Evolutionary conservation across 352 stramenopile genomes (phyloP).

Genomic region (Phytophthora fragariaefolia): DNA sequence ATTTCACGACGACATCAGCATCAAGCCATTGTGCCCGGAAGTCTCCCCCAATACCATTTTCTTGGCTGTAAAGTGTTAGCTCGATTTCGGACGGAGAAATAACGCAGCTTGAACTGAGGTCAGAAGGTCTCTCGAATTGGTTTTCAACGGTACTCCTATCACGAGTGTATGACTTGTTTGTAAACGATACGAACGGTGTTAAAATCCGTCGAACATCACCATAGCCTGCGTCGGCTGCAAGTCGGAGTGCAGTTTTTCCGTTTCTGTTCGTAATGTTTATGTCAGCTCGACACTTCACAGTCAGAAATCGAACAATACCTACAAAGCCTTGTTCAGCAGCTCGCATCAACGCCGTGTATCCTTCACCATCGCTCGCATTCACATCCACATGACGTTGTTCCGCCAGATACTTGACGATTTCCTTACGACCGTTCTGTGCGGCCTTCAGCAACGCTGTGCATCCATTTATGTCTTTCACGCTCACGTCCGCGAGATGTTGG

Average conservation of each 20-base stretch:
- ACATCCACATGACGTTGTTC: too few species aligned
- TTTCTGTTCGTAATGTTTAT: background rate
- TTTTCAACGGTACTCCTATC: background rate
- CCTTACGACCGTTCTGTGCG: too few species aligned
- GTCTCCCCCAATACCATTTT: slow-evolving; percentile 1
- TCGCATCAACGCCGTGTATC: background rate
- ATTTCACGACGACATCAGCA: slow-evolving; percentile 18
- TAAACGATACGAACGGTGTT: background rate
- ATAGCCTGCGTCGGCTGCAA: background rate
- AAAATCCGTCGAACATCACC: background rate
- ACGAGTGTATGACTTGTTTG: too few species aligned
- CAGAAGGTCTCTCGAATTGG: background rate
- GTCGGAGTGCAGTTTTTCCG: slow-evolving; percentile 1
- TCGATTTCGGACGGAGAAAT: slow-evolving; percentile 12
- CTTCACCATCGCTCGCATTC: too few species aligned
- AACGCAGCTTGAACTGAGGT: background rate
- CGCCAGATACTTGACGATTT: too few species aligned
- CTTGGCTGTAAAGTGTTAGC: background rate
- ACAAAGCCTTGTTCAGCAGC: background rate
- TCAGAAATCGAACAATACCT: background rate
- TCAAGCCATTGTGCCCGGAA: slow-evolving; percentile 22
- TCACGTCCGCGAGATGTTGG: too few species aligned
- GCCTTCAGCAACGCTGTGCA: too few species aligned
- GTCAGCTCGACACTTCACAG: background rate
- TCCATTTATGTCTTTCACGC: too few species aligned